These are phyloP conservation scores for Conoideocrella luteorostrata DNA, from an alignment of 2,329 filamentous ascomycete genomes.

Conservation along the genomic window DNA sequence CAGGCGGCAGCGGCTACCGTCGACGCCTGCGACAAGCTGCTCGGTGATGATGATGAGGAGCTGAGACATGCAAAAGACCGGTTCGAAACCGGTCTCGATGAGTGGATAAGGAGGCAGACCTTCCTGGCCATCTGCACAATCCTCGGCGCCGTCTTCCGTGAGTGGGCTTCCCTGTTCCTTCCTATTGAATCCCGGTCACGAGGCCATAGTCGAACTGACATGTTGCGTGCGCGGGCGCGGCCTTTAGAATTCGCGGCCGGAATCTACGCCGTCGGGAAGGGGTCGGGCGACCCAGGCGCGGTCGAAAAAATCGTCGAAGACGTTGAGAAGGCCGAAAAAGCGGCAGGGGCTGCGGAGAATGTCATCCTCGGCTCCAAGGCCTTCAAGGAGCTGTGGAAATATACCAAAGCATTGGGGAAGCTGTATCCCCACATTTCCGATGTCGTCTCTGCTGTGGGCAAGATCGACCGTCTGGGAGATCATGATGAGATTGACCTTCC, in stretches of 20 bases:
- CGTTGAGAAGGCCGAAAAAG: neutral
- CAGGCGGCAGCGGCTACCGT: neutral
- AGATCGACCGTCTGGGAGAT: neutral
- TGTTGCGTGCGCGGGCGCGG: too few relatives aligned
- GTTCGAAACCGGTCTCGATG: neutral
- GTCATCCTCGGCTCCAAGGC: neutral
- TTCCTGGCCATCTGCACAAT: neutral
- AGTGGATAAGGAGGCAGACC: neutral
- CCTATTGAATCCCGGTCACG: too few relatives aligned
- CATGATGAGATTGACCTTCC: neutral
- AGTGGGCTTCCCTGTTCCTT: too few relatives aligned
- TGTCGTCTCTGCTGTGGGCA: neutral
- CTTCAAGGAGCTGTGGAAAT: accelerated
- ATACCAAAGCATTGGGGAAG: neutral
- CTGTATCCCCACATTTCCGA: neutral
- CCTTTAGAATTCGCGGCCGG: too few relatives aligned
- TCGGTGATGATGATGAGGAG: neutral
- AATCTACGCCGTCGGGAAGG: too few relatives aligned
- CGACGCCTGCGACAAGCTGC: neutral
- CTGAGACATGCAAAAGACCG: neutral
- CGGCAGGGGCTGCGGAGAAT: neutral
- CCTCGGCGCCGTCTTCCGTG: neutral
- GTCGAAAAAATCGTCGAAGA: neutral
- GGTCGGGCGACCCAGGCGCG: neutral
- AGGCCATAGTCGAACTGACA: too few relatives aligned